phyloP scores from a whole-genome alignment of 331 rosid species.

The Acacia concinna region DNA sequence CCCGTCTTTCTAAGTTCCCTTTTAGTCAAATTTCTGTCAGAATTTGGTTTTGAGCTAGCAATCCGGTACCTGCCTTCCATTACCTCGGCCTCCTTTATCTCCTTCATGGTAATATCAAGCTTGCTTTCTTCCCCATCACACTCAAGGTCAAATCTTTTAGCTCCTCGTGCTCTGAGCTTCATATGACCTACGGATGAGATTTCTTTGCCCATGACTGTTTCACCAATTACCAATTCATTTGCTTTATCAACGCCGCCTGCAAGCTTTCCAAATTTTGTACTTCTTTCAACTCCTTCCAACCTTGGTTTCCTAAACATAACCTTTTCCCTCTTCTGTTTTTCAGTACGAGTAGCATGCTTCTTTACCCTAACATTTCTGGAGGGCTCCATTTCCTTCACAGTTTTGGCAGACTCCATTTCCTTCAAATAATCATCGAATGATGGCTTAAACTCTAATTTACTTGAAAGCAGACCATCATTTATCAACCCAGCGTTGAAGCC shows the following conservation, averaged over 20 bases:
- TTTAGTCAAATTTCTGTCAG: conserved; percentile 21
- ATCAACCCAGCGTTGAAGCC: conserved; percentile 38
- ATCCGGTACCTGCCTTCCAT: conserved; percentile 30
- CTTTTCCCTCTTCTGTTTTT: conserved; percentile 37
- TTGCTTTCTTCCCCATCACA: conserved; percentile 33
- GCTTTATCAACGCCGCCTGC: conserved; percentile 12
- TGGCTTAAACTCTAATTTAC: conserved; percentile 67
- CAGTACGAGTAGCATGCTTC: conserved; percentile 21
- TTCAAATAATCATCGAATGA: conserved; percentile 77
- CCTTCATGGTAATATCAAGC: conserved; percentile 31
- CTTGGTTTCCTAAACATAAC: conserved; percentile 26
- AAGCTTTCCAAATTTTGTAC: conserved; percentile 19
- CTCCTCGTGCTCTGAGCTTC: conserved; percentile 24
- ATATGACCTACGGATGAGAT: conserved; percentile 13
- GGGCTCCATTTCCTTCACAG: conserved; percentile 63
- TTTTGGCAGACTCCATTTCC: conserved; percentile 74
- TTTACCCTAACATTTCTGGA: conserved; percentile 31
- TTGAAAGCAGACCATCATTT: conserved; percentile 41
- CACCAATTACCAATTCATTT: background rate
- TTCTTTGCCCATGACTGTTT: conserved; percentile 19
- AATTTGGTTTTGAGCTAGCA: conserved; percentile 28
- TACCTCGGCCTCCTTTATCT: conserved; percentile 30
- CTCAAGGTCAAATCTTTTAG: conserved; percentile 33
- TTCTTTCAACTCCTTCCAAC: conserved; percentile 34
- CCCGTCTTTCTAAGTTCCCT: conserved; percentile 31